Evolutionary conservation across 345 rosid species (phyloP).

Genomic region (Gossypium longicalyx): DNA sequence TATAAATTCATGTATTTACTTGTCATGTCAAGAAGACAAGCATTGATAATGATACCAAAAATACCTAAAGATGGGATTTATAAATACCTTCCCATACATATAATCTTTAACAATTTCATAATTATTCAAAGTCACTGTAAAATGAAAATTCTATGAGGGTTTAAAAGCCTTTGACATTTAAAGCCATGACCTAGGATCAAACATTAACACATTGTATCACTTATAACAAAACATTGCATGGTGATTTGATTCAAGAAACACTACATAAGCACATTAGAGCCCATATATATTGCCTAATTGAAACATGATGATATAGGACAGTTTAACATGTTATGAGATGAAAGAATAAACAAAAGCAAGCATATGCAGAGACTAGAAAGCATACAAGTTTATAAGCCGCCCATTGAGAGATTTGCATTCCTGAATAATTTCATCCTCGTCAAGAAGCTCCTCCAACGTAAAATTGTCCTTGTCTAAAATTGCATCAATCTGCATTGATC

Average conservation of each 20-base stretch:
- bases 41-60: not conserved
- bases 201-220: not conserved
- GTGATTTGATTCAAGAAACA: not conserved
- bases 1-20: not conserved
- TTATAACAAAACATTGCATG: not conserved
- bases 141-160: not conserved
- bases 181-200: not conserved
- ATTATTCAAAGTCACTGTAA: not conserved
- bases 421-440: conserved; percentile 95
- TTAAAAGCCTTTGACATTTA: not conserved
- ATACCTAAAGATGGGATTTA: not conserved
- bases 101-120: not conserved
- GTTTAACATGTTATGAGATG: not conserved
- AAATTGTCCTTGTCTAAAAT: conserved; percentile 81
- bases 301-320: not conserved
- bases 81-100: not conserved
- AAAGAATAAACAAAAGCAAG: conserved; percentile 3
- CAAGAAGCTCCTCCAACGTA: conserved; percentile 90
- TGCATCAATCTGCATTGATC: conserved; percentile 67
- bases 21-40: not conserved
- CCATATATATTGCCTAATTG: not conserved
- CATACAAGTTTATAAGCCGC: conserved; percentile 82
- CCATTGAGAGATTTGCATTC: conserved; percentile 92
- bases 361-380: not conserved
- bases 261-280: not conserved